Conservation (phyloP, 2,329 filamentous ascomycete genomes). For the Fusarium burgessii region DNA sequence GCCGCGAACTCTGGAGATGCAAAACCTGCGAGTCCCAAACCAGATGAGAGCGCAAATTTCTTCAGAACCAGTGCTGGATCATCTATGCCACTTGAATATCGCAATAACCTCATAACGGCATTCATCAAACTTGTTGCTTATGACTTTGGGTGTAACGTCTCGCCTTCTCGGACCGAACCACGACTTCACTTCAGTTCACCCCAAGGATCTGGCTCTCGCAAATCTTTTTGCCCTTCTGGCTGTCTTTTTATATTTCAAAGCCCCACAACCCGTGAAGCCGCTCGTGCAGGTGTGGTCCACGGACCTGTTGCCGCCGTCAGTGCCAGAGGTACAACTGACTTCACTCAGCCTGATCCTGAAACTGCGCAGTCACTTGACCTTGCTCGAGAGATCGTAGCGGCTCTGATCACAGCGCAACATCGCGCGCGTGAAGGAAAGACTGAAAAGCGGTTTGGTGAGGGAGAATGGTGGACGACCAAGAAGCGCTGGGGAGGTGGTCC, state of each 20-base stretch:
- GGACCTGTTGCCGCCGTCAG: slow-evolving; percentile 72
- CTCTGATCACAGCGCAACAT: slow-evolving; percentile 73
- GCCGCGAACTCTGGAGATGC: slow-evolving; percentile 12
- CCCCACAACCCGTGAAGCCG: slow-evolving; percentile 69
- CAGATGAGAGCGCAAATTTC: slow-evolving; percentile 21
- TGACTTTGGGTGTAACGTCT: slow-evolving; percentile 73
- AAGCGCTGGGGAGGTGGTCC: slow-evolving; percentile 73
- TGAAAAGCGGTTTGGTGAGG: slow-evolving; percentile 69
- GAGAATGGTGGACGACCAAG: slow-evolving; percentile 71
- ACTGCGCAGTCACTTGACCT: slow-evolving; percentile 73
- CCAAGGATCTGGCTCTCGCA: slow-evolving; percentile 51
- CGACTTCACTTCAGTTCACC: slow-evolving; percentile 66
- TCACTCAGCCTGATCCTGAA: slow-evolving; percentile 57
- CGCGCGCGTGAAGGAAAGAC: slow-evolving; percentile 67
- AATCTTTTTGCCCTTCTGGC: slow-evolving; percentile 68
- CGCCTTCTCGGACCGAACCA: slow-evolving; percentile 67
- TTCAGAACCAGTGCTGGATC: slow-evolving; percentile 62
- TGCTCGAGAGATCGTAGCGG: slow-evolving; percentile 69
- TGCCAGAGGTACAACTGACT: slow-evolving; percentile 66
- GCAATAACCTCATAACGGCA: slow-evolving; percentile 67
- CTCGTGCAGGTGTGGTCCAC: slow-evolving; percentile 69
- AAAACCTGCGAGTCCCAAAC: slow-evolving; percentile 28
- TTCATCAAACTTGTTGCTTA: slow-evolving; percentile 75
- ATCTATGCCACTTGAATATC: slow-evolving; percentile 69
- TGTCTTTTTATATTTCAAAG: slow-evolving; percentile 72